Base-by-base conservation (phyloP, 139 green algal species). In the Nannochloris sp. region DNA sequence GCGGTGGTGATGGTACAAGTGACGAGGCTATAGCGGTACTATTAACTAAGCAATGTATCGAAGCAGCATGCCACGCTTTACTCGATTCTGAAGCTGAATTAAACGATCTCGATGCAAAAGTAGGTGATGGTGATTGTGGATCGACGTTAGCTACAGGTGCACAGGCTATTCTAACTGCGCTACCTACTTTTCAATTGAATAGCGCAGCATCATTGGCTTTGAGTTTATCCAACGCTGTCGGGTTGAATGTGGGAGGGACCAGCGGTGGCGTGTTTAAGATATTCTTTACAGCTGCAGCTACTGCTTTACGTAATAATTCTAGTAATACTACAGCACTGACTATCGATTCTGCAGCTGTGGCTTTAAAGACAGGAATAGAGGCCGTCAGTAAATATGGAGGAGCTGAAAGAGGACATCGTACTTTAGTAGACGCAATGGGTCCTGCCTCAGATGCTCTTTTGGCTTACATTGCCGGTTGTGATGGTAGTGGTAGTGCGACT, bases 81-180 rank as follows among this genome's bases (percentile, higher is more conserved):
- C 27, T 80, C 12, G 46, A 44, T 2, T 73, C 60, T 32, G 75
- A 70, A 31, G 31, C 58, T 7, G 35, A 76, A 60, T 71, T 92
- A 12, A 75, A 89, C 53, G 80, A 68, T 3, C 46, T 86, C 55
- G 84, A 91, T 54, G 61, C 54, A 6, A 77, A 76, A 75, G 79
- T 84, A 15, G 90, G 90, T 6, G 90, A 96, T 67, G 90, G 90
- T 30, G 89, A 95, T 77, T 95, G 90, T 61, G 90, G 87, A 12
- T 59, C 62, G 4, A 95, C 89, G 2, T 29, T 93, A 19, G 57
- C 54, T 6, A 60, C 57, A 2, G 90, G 80, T 3, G 85, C 80
- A 0, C 36, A 76, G 8, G 79, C 76, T 2, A 56, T 91, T 9
- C 61, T 77, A 37, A 25, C 29, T 1, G 72, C 67, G 19, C 53